Percentiles rank a stretch among this genome's conserved stretches.
Conservation (phyloP, 192 early-diverging fungal species). For the Gigaspora rosea region DNA sequence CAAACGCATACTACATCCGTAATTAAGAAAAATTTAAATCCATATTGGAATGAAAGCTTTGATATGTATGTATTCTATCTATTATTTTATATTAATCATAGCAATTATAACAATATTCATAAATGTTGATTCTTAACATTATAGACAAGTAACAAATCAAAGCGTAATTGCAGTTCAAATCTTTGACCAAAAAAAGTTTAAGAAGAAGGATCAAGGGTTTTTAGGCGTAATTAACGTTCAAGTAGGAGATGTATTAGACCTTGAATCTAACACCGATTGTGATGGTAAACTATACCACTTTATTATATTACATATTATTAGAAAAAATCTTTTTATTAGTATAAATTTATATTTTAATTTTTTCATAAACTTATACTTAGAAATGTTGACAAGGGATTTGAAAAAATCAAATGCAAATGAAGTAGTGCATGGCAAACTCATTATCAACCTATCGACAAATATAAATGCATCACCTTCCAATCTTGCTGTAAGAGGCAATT, state of each 20-base stretch:
- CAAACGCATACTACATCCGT: constrained; percentile 91
- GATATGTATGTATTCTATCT: constrained; percentile 57
- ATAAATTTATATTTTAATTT: constrained; percentile 11
- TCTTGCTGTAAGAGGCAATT: constrained; percentile 25
- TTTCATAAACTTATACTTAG: constrained; percentile 39
- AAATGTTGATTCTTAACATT: neutral
- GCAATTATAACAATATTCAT: neutral
- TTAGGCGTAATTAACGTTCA: constrained; percentile 88
- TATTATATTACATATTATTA: neutral
- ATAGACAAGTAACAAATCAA: constrained; percentile 67
- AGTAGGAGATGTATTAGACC: constrained; percentile 80
- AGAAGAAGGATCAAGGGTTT: constrained; percentile 88
- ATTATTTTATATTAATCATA: neutral
- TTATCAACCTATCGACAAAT: constrained; percentile 71
- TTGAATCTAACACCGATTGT: constrained; percentile 75
- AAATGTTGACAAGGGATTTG: constrained; percentile 89
- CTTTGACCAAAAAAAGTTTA: constrained; percentile 98
- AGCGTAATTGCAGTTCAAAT: constrained; percentile 92
- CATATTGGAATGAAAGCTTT: constrained; percentile 96
- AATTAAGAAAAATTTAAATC: constrained; percentile 87
- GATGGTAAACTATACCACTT: constrained; percentile 48
- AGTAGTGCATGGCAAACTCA: constrained; percentile 83
- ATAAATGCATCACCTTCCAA: constrained; percentile 43
- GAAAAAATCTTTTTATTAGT: neutral
- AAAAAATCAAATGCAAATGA: constrained; percentile 84